These are phyloP conservation scores for Triticum monococcum DNA, from an alignment of 176 grass and related monocot genomes.

Conservation along the genomic window DNA sequence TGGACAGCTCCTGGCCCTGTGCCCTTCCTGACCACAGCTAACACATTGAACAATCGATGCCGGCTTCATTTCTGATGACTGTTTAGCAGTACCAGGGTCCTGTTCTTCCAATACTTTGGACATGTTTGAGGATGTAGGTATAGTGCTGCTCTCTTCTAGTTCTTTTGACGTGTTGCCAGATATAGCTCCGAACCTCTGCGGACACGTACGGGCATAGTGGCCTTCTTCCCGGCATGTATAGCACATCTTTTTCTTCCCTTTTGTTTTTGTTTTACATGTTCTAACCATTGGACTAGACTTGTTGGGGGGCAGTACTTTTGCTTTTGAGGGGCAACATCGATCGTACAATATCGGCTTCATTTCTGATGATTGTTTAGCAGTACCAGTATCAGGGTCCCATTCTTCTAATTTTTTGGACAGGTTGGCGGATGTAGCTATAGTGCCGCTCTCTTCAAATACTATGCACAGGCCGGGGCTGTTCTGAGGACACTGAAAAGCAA, in stretches of 20 bases:
- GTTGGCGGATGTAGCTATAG: too few relatives aligned
- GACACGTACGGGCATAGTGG: background rate
- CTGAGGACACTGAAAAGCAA: background rate
- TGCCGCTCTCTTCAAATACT: too few relatives aligned
- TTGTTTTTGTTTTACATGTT: background rate
- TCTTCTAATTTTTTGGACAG: too few relatives aligned
- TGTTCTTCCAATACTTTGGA: background rate
- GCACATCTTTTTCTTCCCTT: background rate
- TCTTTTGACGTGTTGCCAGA: background rate
- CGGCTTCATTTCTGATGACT: background rate
- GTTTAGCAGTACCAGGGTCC: background rate
- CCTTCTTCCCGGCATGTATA: constrained; percentile 1
- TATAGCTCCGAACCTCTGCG: background rate
- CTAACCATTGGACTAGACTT: background rate
- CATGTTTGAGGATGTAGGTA: background rate
- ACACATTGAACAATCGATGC: background rate
- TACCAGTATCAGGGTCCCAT: background rate
- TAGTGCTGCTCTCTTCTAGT: background rate
- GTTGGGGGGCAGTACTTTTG: background rate
- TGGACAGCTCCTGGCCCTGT: background rate
- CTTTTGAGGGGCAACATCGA: background rate
- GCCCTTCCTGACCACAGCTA: background rate
- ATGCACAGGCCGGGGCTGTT: too few relatives aligned
- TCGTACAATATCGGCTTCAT: background rate
- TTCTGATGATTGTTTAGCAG: background rate